Base-by-base conservation (phyloP, 306 rosid genomes). In the Cajanus cajan region DNA sequence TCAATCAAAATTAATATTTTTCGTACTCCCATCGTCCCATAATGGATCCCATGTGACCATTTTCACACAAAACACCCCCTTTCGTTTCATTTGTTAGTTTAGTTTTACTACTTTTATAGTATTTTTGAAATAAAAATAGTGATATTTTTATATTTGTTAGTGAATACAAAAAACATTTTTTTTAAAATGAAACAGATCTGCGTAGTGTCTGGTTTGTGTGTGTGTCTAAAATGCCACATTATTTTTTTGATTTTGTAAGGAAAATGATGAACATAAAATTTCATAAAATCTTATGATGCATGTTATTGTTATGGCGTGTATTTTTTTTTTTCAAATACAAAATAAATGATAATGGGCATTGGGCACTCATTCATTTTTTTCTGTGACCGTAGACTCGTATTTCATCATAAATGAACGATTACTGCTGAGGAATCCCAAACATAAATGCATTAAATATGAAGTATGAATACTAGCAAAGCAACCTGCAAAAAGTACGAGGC, bases 401-500 rank as follows among this genome's bases (percentile, higher is more conserved):
- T 71, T 82, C 57, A 64, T 64, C 76, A 83, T 83, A 41, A 82
- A 82, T 50, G 80, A 78, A 54, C 33, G 75, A 62, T 77, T 28
- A 63, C 82, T 61, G 39, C 36, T 18, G 50, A 76, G 68, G 74
- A 76, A 76, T 82, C 79, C 62, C 21, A 44, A 62, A 71, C 62
- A 40, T 2, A 47, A 69, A 43, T 70, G 10, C 68, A 82, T 61
- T 28, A 59, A 82, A 71, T 54, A 78, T 48, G 75, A 18, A 71
- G 79, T 77, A 4, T 83, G 82, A 82, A 83, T 18, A 70, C 76
- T 31, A 74, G 70, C 43, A 66, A 67, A 74, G 80, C 55, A 71
- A 65, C 77, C 61, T 83, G 83, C 50, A 58, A 13, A 55, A 83
- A 52, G 86, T 72, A 83, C 86, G 72, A 37, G 34, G 67, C 59